Base-by-base conservation (phyloP, 805 yeast species). In the Starmerella geochares region DNA sequence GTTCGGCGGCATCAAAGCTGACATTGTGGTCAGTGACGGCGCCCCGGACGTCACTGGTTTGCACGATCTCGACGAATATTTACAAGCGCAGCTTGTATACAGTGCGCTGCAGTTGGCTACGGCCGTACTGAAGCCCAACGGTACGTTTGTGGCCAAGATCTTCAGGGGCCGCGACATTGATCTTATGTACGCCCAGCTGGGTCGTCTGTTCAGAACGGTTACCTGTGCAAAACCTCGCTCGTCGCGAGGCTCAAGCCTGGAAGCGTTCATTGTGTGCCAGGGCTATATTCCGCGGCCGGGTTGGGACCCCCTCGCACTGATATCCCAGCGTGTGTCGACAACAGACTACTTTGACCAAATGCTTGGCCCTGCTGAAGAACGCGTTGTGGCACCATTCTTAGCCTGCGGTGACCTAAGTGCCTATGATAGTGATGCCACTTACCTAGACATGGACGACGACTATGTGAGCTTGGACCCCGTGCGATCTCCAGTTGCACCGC, bases 31-130 rank as follows among this genome's bases (percentile, higher is more conserved):
- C 60, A 82, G 94, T 38, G 97, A 92, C 65, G 98, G 98, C 50
- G 98, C 98, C 0, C 98, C 98, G 2, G 98, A 92, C 67, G 98
- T 92, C 20, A 92, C 98, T 0, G 98, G 98, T 0, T 67, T 92
- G 46, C 98, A 92, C 64, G 98, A 92, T 66, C 71, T 92, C 52
- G 98, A 92, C 65, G 98, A 92, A 66, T 92, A 90, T 63, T 84
- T 92, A 51, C 98, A 92, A 69, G 96, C 95, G 2, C 97, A 92
- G 64, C 71, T 92, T 50, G 84, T 92, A 47, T 71, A 88, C 58
- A 82, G 96, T 35, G 98, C 98, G 1, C 69, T 92, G 49, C 95
- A 87, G 60, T 71, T 92, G 49, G 88, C 97, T 2, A 84, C 96
- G 1, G 86, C 95, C 62, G 73, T 92, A 17, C 72, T 92, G 53